Conservation (phyloP, 148 eudicot genomes). For the Tetragonia tetragonoides region DNA sequence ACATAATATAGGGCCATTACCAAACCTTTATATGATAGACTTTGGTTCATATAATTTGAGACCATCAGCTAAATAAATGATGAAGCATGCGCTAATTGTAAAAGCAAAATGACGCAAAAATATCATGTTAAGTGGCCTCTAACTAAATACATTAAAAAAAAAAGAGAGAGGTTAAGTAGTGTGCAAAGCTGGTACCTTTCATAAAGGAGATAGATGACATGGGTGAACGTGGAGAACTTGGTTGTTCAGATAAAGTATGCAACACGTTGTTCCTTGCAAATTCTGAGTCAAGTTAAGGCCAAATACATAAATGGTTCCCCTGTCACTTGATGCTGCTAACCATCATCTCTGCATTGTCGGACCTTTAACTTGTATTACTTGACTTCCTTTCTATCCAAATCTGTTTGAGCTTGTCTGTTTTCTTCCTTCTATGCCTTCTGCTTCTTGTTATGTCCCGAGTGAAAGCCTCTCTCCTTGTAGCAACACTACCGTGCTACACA, state of each 20-base stretch:
- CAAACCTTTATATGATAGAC: too few relatives aligned
- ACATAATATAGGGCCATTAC: too few relatives aligned
- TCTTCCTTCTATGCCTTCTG: too few relatives aligned
- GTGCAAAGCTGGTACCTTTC: conserved; percentile 42
- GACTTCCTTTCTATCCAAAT: too few relatives aligned
- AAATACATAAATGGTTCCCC: conserved; percentile 76
- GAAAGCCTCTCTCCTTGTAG: too few relatives aligned
- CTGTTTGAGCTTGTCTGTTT: too few relatives aligned
- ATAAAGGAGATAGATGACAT: conserved; percentile 63
- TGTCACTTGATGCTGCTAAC: conserved; percentile 72
- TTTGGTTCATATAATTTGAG: background rate
- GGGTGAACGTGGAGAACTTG: conserved; percentile 41
- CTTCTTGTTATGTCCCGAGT: too few relatives aligned
- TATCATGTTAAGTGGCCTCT: background rate
- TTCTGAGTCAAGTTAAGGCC: conserved; percentile 59
- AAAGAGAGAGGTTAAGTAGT: background rate
- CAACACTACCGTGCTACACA: too few relatives aligned
- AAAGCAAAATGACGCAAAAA: background rate
- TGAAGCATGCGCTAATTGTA: background rate
- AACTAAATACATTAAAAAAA: background rate
- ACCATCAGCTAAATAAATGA: background rate
- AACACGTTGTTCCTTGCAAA: conserved; percentile 34
- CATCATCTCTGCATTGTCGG: conserved; percentile 71
- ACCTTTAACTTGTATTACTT: too few relatives aligned
- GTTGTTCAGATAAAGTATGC: conserved; percentile 38